Percentiles rank a stretch among this genome's conserved stretches.
Evolutionary conservation across 2,329 filamentous ascomycete genomes (phyloP).

Genomic region (Venturia oleaginea): DNA sequence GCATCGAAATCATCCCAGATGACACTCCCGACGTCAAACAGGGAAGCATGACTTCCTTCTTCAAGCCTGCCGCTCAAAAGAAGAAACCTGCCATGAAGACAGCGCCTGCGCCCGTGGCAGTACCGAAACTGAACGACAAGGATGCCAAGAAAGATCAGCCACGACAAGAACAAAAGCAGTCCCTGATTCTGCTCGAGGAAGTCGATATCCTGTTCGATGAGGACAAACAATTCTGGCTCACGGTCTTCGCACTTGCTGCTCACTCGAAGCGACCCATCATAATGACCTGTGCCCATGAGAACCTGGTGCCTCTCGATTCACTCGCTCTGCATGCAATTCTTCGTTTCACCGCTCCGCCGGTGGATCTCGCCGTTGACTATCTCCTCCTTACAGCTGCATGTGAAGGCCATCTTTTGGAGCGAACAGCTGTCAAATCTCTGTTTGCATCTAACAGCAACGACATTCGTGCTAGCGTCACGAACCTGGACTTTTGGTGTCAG

Average conservation of each 20-base stretch:
- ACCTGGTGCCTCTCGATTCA: constrained; percentile 62
- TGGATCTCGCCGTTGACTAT: constrained; percentile 65
- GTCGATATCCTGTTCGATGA: constrained; percentile 91
- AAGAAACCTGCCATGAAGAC: constrained; percentile 17
- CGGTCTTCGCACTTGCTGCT: constrained; percentile 64
- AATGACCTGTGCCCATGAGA: constrained; percentile 90
- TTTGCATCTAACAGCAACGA: constrained; percentile 63
- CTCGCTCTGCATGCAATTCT: constrained; percentile 75
- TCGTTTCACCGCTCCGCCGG: constrained; percentile 59
- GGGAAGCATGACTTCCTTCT: constrained; percentile 72
- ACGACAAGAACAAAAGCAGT: constrained; percentile 64
- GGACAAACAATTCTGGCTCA: constrained; percentile 90
- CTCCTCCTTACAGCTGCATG: constrained; percentile 74
- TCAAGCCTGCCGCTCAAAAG: constrained; percentile 41
- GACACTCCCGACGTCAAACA: constrained; percentile 63
- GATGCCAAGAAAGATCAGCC: constrained; percentile 30
- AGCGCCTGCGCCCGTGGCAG: constrained; percentile 19
- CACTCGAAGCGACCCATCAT: constrained; percentile 88
- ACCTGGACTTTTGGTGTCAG: constrained; percentile 95
- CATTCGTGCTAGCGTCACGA: constrained; percentile 69
- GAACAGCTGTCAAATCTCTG: constrained; percentile 57
- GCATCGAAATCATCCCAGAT: constrained; percentile 21
- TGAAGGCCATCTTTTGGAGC: constrained; percentile 72
- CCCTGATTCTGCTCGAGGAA: constrained; percentile 87
- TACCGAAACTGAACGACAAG: constrained; percentile 20